Percentiles rank a stretch among this genome's conserved stretches.
Evolutionary conservation across 257 asterid species (phyloP).

Genomic region (Gentiana straminea): DNA sequence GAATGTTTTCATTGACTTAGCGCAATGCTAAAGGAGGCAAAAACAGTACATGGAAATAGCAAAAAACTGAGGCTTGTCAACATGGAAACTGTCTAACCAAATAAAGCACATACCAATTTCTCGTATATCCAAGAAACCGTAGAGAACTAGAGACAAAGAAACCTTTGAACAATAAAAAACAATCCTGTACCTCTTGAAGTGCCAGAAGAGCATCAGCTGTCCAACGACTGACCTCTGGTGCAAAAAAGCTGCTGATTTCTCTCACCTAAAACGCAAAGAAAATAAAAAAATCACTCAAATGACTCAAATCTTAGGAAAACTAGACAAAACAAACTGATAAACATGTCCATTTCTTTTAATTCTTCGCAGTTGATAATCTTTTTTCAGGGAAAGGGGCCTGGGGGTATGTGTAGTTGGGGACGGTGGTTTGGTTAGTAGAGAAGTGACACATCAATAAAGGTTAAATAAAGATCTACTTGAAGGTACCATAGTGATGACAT

Average conservation of each 20-base stretch:
- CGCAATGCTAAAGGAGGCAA: background rate
- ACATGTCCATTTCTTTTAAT: background rate
- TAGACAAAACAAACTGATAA: background rate
- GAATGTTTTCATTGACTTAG: no score
- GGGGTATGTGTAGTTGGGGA: background rate
- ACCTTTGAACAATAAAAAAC: constrained; percentile 1
- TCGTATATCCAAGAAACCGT: background rate
- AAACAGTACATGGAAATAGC: background rate
- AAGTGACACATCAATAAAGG: background rate
- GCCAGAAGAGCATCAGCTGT: constrained; percentile 81
- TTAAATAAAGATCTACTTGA: background rate
- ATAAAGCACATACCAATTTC: background rate
- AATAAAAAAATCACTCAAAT: background rate
- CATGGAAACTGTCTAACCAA: background rate
- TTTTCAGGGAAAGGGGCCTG: background rate
- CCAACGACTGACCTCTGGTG: constrained; percentile 65
- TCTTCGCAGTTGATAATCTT: background rate
- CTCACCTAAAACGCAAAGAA: constrained; percentile 36
- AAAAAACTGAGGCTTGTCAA: background rate
- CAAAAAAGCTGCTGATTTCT: constrained; percentile 40
- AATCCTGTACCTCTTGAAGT: constrained; percentile 73
- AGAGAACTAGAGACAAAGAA: background rate
- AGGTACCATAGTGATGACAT: background rate
- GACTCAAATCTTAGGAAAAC: no score
- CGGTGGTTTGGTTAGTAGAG: background rate